Percentiles rank a stretch among this genome's conserved stretches.
These are phyloP conservation scores for Xylona heveae DNA, from an alignment of 495 filamentous ascomycete species.

Conservation along the genomic window DNA sequence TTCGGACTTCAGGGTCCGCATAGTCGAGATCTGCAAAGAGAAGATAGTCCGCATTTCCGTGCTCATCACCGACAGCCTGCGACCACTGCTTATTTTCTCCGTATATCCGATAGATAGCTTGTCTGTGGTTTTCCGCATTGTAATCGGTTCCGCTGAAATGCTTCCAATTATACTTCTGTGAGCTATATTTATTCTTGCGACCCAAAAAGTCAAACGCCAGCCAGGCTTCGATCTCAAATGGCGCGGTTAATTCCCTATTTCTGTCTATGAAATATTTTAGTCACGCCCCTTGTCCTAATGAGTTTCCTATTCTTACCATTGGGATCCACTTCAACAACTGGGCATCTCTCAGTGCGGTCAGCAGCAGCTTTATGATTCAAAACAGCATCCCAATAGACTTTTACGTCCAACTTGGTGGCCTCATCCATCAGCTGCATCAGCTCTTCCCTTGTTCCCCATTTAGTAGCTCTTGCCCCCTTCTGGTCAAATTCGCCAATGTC, in stretches of 20 bases:
- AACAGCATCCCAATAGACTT: slow-evolving; percentile 53
- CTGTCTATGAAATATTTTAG: slow-evolving; percentile 21
- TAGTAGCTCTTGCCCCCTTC: slow-evolving; percentile 39
- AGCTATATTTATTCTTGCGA: slow-evolving; percentile 33
- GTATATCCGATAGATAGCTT: slow-evolving; percentile 45
- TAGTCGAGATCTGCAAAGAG: slow-evolving; percentile 42
- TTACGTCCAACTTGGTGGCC: slow-evolving; percentile 30
- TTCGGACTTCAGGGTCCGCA: slow-evolving; percentile 36
- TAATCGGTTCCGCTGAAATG: slow-evolving; percentile 55
- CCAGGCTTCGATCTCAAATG: slow-evolving; percentile 47
- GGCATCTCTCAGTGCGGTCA: slow-evolving; percentile 36
- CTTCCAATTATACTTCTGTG: slow-evolving; percentile 42
- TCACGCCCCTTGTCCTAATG: neutral
- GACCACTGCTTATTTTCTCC: slow-evolving; percentile 46
- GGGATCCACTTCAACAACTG: slow-evolving; percentile 38
- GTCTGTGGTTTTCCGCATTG: slow-evolving; percentile 32
- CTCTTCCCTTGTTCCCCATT: slow-evolving; percentile 51
- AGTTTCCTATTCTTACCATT: slow-evolving; percentile 15
- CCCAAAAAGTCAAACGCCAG: slow-evolving; percentile 43
- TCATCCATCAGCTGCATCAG: slow-evolving; percentile 27
- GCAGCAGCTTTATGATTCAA: slow-evolving; percentile 58
- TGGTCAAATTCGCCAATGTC: slow-evolving; percentile 63
- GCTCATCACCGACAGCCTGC: slow-evolving; percentile 36
- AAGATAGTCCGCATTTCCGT: slow-evolving; percentile 56
- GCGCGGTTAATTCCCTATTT: slow-evolving; percentile 28